phyloP scores from a whole-genome alignment of 805 yeast species.

The Zygoascus tannicola region DNA sequence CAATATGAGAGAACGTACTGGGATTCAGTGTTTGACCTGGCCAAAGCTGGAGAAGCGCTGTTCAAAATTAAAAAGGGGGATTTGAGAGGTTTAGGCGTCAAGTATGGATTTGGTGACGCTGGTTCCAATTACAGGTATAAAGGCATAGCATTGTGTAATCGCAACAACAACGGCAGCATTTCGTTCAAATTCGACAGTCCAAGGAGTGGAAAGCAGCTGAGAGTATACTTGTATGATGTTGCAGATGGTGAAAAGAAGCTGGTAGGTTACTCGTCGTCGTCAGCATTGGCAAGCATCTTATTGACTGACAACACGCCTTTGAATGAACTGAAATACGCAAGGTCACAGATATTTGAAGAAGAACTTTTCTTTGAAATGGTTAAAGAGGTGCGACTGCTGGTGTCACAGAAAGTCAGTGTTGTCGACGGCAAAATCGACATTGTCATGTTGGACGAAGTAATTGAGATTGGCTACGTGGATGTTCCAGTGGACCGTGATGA shows the following conservation, averaged over 20 bases:
- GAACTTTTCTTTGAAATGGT: constrained; percentile 73
- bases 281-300: constrained; percentile 1
- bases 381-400: constrained; percentile 62
- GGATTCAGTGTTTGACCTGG: constrained; percentile 40
- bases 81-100: constrained; percentile 58
- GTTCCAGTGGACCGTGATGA: constrained; percentile 27
- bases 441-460: constrained; percentile 53
- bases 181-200: constrained; percentile 32
- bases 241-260: constrained; percentile 9
- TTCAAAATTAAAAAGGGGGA: constrained; percentile 56
- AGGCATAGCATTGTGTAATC: constrained; percentile 66
- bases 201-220: constrained; percentile 39
- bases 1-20: constrained; percentile 59
- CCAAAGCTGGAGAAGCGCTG: constrained; percentile 46
- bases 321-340: constrained; percentile 54
- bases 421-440: constrained; percentile 54
- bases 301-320: constrained; percentile 28
- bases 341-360: constrained; percentile 76
- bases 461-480: constrained; percentile 62
- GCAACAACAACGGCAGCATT: constrained; percentile 39
- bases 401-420: constrained; percentile 61
- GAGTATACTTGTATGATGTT: constrained; percentile 48
- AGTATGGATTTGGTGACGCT: constrained; percentile 85
- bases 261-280: constrained; percentile 14
- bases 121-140: constrained; percentile 70